Conservation (phyloP, 805 yeast species). For the Hemisphaericaspora nanyangensis region DNA sequence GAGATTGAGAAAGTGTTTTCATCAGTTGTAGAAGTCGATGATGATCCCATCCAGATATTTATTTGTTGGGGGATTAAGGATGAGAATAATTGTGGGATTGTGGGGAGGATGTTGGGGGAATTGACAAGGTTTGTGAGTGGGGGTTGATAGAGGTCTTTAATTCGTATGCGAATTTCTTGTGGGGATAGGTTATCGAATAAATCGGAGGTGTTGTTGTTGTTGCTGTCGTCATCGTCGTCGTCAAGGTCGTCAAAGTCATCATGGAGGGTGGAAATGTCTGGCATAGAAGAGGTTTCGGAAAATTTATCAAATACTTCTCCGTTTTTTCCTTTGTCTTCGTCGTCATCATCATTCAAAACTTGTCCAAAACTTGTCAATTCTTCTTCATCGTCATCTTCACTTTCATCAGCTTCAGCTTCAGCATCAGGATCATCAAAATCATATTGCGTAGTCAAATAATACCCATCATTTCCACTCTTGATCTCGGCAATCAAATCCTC, state of each 20-base stretch:
- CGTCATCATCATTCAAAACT: slow-evolving; percentile 17
- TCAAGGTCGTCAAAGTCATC: slow-evolving; percentile 48
- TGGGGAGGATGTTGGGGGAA: slow-evolving; percentile 22
- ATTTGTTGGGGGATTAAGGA: slow-evolving; percentile 62
- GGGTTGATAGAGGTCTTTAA: slow-evolving; percentile 53
- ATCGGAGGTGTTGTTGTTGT: slow-evolving; percentile 24
- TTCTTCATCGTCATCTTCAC: slow-evolving; percentile 12
- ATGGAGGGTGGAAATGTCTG: slow-evolving; percentile 29
- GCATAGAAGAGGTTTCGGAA: slow-evolving; percentile 21
- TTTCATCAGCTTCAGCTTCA: slow-evolving; percentile 11
- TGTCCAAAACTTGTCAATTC: not conserved
- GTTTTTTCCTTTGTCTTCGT: slow-evolving; percentile 9
- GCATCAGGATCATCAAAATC: slow-evolving; percentile 35
- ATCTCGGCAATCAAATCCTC: slow-evolving; percentile 44
- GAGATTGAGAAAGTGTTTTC: not conserved
- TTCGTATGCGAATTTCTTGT: slow-evolving; percentile 23
- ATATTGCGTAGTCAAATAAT: slow-evolving; percentile 72
- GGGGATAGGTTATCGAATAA: slow-evolving; percentile 15
- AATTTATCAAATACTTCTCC: slow-evolving; percentile 15
- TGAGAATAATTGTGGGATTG: slow-evolving; percentile 39
- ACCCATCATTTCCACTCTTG: slow-evolving; percentile 31
- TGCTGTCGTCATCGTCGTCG: slow-evolving; percentile 22
- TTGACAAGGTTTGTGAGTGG: slow-evolving; percentile 46
- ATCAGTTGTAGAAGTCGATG: slow-evolving; percentile 5
- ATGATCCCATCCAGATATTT: slow-evolving; percentile 67